These are phyloP conservation scores for Capronia epimyces DNA, from an alignment of 2,329 filamentous ascomycete genomes.

Conservation along the genomic window DNA sequence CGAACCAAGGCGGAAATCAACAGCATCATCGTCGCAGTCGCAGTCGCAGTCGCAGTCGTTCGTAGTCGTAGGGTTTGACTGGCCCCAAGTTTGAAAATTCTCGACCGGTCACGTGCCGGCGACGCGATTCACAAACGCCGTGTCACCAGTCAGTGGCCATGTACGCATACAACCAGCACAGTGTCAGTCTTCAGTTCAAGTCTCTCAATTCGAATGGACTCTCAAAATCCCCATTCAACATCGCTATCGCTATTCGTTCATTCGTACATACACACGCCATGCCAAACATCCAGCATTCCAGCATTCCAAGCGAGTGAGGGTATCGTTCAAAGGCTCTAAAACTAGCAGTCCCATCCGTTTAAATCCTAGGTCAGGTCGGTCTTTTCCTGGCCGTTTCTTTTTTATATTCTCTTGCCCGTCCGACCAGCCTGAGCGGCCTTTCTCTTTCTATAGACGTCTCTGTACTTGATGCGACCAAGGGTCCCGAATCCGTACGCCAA, in stretches of 20 bases:
- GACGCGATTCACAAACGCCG: too few species aligned
- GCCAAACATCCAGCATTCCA: background rate
- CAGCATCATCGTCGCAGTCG: background rate
- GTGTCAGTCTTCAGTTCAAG: background rate
- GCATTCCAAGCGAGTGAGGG: constrained; percentile 12
- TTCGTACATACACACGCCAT: background rate
- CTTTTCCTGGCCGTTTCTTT: background rate
- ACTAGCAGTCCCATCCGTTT: background rate
- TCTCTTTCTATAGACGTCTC: constrained; percentile 33
- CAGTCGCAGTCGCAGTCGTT: too few species aligned
- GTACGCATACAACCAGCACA: background rate
- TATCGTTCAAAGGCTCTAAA: constrained; percentile 11
- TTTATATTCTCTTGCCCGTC: constrained; percentile 24
- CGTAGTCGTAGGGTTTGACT: too few species aligned
- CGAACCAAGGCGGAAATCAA: too few species aligned
- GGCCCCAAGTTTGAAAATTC: too few species aligned
- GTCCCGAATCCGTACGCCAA: constrained; percentile 34
- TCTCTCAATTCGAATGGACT: background rate
- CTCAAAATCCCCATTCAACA: background rate
- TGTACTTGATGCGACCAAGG: constrained; percentile 32
- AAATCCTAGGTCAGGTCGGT: background rate
- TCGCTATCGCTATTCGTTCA: constrained; percentile 10
- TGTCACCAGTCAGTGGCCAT: too few species aligned
- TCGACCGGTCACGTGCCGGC: background rate
- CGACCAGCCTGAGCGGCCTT: constrained; percentile 20